These are phyloP conservation scores for Apiospora hydei DNA, from an alignment of 2,329 filamentous ascomycete genomes.

Conservation along the genomic window DNA sequence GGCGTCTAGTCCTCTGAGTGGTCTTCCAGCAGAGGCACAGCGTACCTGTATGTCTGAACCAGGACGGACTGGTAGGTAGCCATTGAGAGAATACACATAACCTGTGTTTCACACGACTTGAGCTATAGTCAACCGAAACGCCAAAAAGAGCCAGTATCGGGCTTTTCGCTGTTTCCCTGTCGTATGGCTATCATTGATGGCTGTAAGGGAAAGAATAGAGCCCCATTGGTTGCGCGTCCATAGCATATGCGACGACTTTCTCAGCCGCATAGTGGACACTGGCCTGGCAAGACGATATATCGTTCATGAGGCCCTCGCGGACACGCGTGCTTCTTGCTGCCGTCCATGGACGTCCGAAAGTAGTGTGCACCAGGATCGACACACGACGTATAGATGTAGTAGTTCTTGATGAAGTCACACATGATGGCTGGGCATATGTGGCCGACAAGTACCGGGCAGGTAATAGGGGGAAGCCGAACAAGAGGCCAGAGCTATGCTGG, in stretches of 20 bases:
- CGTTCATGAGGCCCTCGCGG: slow-evolving; percentile 73
- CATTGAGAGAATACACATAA: background rate
- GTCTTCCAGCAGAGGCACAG: background rate
- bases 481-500: background rate
- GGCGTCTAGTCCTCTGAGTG: background rate
- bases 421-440: slow-evolving; percentile 44
- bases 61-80: background rate
- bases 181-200: background rate
- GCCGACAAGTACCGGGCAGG: background rate
- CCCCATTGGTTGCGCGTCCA: background rate
- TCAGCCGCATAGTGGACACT: slow-evolving; percentile 61
- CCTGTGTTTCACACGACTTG: background rate
- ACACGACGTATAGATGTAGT: slow-evolving; percentile 78
- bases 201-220: background rate
- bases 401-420: slow-evolving; percentile 76
- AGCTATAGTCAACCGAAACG: background rate
- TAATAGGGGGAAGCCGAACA: background rate
- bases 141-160: slow-evolving; percentile 1
- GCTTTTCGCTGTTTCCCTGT: background rate
- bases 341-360: slow-evolving; percentile 73
- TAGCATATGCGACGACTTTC: background rate
- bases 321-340: slow-evolving; percentile 66
- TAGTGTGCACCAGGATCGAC: slow-evolving; percentile 74
- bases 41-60: background rate
- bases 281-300: slow-evolving; percentile 73